Percentiles rank a stretch among this genome's conserved stretches.
Conservation (phyloP, 352 stramenopile genomes). For the Phytophthora sp. region DNA sequence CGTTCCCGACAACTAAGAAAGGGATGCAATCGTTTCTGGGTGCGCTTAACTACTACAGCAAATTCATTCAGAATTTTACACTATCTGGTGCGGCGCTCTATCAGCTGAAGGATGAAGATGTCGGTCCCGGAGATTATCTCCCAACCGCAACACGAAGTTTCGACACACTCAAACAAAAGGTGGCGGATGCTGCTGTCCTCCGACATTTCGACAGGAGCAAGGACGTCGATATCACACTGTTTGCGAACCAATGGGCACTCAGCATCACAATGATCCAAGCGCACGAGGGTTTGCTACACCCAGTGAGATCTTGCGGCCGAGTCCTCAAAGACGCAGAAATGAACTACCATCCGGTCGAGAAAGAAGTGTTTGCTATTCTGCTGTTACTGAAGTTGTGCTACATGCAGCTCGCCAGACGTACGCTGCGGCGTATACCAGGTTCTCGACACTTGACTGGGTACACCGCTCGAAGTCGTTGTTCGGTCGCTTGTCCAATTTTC, state of each 20-base stretch:
- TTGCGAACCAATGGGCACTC: conserved; percentile 30
- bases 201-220: conserved; percentile 6
- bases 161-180: conserved; percentile 15
- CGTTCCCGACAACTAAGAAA: neutral
- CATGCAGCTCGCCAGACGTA: neutral
- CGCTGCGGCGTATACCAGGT: conserved; percentile 20
- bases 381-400: conserved; percentile 11
- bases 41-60: neutral
- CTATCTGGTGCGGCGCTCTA: conserved; percentile 4
- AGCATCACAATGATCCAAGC: conserved; percentile 21
- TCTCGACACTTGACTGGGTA: conserved; percentile 33
- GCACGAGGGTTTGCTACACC: conserved; percentile 12
- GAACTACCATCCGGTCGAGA: conserved; percentile 23
- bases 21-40: neutral
- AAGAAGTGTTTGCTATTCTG: conserved; percentile 21
- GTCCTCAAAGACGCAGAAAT: conserved; percentile 15
- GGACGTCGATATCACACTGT: conserved; percentile 20
- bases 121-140: neutral
- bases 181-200: conserved; percentile 13
- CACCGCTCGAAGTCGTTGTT: conserved; percentile 20
- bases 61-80: neutral
- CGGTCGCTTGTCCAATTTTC: conserved; percentile 17
- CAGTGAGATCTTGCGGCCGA: conserved; percentile 11
- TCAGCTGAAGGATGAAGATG: conserved; percentile 20
- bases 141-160: conserved; percentile 2